Evolutionary conservation across 805 yeast genomes (phyloP), one percentile per base, ranked within the genome.

Genomic region (Debaryomyces tyrocola): DNA sequence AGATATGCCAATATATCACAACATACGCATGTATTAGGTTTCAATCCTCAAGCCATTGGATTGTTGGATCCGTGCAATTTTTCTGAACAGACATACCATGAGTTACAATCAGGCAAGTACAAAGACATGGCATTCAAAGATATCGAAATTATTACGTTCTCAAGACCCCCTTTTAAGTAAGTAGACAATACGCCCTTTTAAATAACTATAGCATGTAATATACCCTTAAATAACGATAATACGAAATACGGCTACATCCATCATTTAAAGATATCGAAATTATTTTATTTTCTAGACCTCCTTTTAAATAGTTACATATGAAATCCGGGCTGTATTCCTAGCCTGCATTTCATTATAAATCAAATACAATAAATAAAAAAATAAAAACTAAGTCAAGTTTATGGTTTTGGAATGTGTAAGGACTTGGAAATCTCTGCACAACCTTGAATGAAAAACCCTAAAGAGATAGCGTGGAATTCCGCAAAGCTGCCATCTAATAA

Each of bases 361-460:
- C 27, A 24, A 9, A 6, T 24, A 24, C 27, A 24, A 24, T 24
- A 24, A 7, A 24, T 9, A 24, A 24, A 24, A 24, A 24, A 24
- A 6, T 9, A 24, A 6, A 4, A 6, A 24, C 27, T 6, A 9
- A 3, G 27, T 24, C 27, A 3, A 24, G 5, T 33, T 28, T 18
- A 84, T 45, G 92, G 88, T 66, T 94, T 94, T 52, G 97, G 97
- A 56, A 94, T 87, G 58, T 86, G 88, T 52, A 94, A 76, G 48
- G 92, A 84, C 74, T 94, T 94, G 48, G 95, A 85, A 50, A 94
- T 88, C 83, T 91, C 90, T 45, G 87, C 85, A 65, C 92, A 87
- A 7, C 99, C 99, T 52, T 89, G 94, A 12, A 86, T 39, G 49
- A 83, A 73, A 63, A 89, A 94, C 4, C 83, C 65, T 4, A 79